Base-by-base conservation (phyloP, 805 yeast genomes). In the Starmerella floris region DNA sequence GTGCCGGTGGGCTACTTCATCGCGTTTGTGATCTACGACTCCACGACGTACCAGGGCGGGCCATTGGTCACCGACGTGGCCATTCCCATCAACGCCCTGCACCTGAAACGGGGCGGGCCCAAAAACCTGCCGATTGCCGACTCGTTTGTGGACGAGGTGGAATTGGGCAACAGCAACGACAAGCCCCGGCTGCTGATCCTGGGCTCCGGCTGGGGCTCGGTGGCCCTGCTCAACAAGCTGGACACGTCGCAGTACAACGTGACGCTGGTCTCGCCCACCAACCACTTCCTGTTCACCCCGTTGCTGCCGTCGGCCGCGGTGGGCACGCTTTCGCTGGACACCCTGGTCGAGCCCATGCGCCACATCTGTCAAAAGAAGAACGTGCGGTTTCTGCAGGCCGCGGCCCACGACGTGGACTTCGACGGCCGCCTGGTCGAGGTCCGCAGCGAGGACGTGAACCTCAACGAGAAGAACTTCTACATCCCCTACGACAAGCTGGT, bases 201-300 rank as follows among this genome's bases (percentile, higher is more conserved):
- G 28, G 83, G 83, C 16, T 69, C 77, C 30, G 83, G 83, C 36
- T 77, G 83, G 83, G 83, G 80, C 2, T 69, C 80, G 8, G 80
- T 74, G 23, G 74, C 77, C 13, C 53, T 76, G 9, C 62, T 77
- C 50, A 74, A 72, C 53, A 62, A 63, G 35, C 55, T 77, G 41
- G 66, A 66, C 44, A 66, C 71, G 21, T 70, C 70, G 34, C 73
- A 72, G 50, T 77, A 76, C 56, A 77, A 76, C 50, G 76, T 77
- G 42, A 75, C 80, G 3, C 76, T 77, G 22, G 66, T 77, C 30
- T 75, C 82, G 3, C 83, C 83, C 21, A 74, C 77, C 2, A 76
- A 76, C 56, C 77, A 77, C 57, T 77, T 77, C 59, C 57, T 77
- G 48, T 77, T 77, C 59, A 77, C 83, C 17, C 83, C 83, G 1